Percentiles rank a stretch among this genome's conserved stretches.
Conservation (phyloP, 768 basidiomycete species). For the Termitomyces sp. region DNA sequence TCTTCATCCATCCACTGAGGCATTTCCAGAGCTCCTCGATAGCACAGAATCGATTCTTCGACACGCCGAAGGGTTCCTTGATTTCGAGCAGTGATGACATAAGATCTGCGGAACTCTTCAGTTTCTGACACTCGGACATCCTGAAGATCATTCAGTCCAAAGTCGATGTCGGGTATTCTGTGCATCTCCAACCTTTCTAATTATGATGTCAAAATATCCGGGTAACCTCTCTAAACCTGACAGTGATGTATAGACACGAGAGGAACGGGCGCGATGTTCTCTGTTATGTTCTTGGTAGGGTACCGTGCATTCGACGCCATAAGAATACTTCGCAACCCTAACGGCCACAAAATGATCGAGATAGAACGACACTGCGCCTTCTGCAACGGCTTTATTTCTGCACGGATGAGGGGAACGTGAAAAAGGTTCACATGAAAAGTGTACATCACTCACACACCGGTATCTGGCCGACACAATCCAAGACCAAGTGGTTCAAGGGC, state of each 20-base stretch:
- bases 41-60: constrained; percentile 15
- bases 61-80: constrained; percentile 4
- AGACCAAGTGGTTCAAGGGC: constrained; percentile 32
- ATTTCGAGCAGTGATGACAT: constrained; percentile 1
- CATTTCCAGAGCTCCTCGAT: constrained; percentile 13
- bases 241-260: neutral
- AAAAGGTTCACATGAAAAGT: neutral
- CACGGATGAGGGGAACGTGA: neutral
- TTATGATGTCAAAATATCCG: constrained; percentile 18
- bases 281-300: constrained; percentile 9
- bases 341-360: constrained; percentile 20
- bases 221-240: constrained; percentile 12
- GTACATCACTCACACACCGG: constrained; percentile 38
- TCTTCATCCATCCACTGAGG: constrained; percentile 23
- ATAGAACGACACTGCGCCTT: constrained; percentile 24
- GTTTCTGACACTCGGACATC: constrained; percentile 27
- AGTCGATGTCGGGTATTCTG: neutral
- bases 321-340: constrained; percentile 21
- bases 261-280: constrained; percentile 17
- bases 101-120: constrained; percentile 18
- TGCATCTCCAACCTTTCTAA: constrained; percentile 16
- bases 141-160: constrained; percentile 17
- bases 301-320: constrained; percentile 13
- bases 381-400: constrained; percentile 27
- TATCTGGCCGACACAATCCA: constrained; percentile 44